Conservation (phyloP, 176 grass and related monocot genomes). For the Oryza meridionalis region DNA sequence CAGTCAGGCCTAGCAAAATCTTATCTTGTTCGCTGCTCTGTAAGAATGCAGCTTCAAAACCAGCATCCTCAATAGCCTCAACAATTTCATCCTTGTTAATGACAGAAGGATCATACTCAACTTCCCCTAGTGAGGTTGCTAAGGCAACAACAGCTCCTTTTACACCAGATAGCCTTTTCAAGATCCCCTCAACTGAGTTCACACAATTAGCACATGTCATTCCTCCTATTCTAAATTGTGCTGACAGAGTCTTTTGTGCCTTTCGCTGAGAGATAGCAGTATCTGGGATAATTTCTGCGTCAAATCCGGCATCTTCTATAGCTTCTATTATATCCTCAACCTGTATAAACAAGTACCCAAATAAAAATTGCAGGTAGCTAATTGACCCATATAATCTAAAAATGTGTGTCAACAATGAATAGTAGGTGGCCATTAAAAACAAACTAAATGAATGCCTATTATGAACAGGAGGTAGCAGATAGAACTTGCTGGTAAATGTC, state of each 20-base stretch:
- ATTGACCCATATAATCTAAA: constrained; percentile 2
- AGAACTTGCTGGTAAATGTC: background rate
- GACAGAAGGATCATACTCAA: constrained; percentile 71
- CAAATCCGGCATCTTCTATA: constrained; percentile 95
- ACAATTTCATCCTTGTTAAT: constrained; percentile 90
- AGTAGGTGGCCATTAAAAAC: background rate
- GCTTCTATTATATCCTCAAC: constrained; percentile 85
- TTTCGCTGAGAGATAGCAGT: constrained; percentile 57
- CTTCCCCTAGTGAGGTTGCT: constrained; percentile 87
- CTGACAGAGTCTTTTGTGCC: constrained; percentile 70
- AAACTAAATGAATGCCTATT: background rate
- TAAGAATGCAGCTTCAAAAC: constrained; percentile 92
- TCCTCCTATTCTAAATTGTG: constrained; percentile 92
- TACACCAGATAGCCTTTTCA: constrained; percentile 78
- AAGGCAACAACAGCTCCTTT: constrained; percentile 81
- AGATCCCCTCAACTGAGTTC: constrained; percentile 90
- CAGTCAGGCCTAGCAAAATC: constrained; percentile 63
- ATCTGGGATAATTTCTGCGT: constrained; percentile 87
- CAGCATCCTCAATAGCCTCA: constrained; percentile 89
- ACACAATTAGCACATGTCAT: constrained; percentile 98
- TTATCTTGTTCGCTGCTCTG: constrained; percentile 89
- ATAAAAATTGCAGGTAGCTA: constrained; percentile 27
- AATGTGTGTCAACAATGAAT: background rate
- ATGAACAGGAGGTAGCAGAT: background rate
- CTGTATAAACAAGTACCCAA: constrained; percentile 52